Base-by-base conservation (phyloP, 177 flowering plant species). In the Tripterygium wilfordii region DNA sequence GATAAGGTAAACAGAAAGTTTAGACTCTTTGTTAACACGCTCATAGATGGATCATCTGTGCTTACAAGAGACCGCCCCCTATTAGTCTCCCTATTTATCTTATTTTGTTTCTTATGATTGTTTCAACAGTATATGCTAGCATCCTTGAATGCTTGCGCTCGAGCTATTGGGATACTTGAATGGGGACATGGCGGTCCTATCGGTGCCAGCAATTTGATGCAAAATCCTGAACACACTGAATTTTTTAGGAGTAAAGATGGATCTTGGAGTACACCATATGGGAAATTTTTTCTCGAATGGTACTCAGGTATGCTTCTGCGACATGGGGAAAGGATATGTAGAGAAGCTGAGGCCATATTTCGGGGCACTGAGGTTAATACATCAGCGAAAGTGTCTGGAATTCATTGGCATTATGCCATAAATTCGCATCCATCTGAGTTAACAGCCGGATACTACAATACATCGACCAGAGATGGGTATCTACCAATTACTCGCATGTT, bases 361-460 rank as follows among this genome's bases (percentile, higher is more conserved):
- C 39, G 63, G 30, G 82, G 69, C 24, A 66, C 65, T 39, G 68
- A 69, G 39, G 70, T 70, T 18, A 58, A 36, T 24, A 49, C 64
- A 23, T 75, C 76, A 4, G 83, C 64, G 3, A 85, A 85, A 60
- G 58, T 83, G 22, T 72, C 69, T 13, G 73, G 64, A 12, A 64
- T 77, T 20, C 76, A 80, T 63, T 79, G 84, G 80, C 82, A 75
- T 25, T 83, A 77, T 39, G 42, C 46, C 13, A 69, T 78, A 18
- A n/a, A 49, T 25, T 76, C 87, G 38, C 85, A 78, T 53, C 66
- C 85, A 16, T 64, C 85, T 13, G 87, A 82, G 64, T 36, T 80
- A 28, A 80, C 85, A 18, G 76, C 89, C 30, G 84, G 94, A 9
- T 80, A 78, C 43, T 80, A 79, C 60, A 82, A 82, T 35, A 79